Evolutionary conservation across 345 rosid species (phyloP).

Genomic region (Mangifera indica): DNA sequence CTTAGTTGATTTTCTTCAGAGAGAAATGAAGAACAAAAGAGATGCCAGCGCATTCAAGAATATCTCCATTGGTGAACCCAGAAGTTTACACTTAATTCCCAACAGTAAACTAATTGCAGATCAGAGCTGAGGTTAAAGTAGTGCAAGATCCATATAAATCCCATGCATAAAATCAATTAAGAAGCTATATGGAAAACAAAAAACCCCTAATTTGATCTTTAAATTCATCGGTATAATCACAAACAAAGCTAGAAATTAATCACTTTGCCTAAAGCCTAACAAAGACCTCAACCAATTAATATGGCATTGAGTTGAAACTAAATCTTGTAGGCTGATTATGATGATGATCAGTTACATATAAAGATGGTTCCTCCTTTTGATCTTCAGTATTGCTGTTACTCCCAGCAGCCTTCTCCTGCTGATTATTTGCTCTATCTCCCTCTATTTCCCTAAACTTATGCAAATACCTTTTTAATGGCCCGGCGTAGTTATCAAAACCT

Average conservation of each 20-base stretch:
- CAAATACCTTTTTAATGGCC: slow-evolving; percentile 29
- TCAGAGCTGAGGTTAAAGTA: too few relatives aligned
- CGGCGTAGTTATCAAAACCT: slow-evolving; percentile 31
- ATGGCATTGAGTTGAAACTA: slow-evolving; percentile 13
- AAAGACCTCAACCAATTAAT: slow-evolving; percentile 1
- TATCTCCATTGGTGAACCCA: not conserved
- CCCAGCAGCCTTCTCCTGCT: slow-evolving; percentile 13
- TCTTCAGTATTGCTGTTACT: slow-evolving; percentile 8
- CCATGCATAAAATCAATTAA: slow-evolving; percentile 5
- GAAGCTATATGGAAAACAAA: not conserved
- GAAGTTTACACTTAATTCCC: not conserved
- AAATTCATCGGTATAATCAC: not conserved
- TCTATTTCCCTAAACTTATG: slow-evolving; percentile 32
- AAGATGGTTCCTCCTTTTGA: slow-evolving; percentile 9
- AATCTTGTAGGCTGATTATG: slow-evolving; percentile 8
- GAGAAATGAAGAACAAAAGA: not conserved
- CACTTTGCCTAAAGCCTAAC: slow-evolving; percentile 6
- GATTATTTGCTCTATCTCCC: slow-evolving; percentile 25
- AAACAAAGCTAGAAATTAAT: not conserved
- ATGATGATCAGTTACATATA: not conserved
- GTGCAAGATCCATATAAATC: not conserved
- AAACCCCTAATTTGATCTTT: not conserved
- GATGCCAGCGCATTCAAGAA: not conserved
- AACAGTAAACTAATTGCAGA: too few relatives aligned
- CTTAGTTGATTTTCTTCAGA: not conserved